A percentile compares a stretch with the other conserved stretches of the same genome.
Evolutionary conservation across 139 green algal species (phyloP).

Genomic region (Chlorella sp.): DNA sequence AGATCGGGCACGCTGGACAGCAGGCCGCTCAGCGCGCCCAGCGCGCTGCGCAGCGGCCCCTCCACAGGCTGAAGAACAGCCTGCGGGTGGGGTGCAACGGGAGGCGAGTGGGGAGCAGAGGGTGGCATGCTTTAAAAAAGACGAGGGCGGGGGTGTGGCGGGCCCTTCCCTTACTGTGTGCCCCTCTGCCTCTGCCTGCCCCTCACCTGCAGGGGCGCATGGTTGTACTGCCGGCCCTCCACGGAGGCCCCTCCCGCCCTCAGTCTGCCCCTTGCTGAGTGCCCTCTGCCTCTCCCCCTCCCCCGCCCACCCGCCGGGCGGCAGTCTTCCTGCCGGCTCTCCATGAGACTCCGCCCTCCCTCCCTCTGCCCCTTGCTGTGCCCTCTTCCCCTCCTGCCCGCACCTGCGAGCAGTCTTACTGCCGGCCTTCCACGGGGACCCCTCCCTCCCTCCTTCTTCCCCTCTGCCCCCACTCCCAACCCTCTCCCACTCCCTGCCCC

Average conservation of each 20-base stretch:
- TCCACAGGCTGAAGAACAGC: conserved; percentile 49
- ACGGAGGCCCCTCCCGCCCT: neutral
- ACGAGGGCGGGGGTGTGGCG: neutral
- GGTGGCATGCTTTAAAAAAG: too few relatives aligned
- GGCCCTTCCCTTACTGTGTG: too few relatives aligned
- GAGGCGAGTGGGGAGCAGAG: neutral
- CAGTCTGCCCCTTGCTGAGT: neutral
- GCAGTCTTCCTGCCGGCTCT: conserved; percentile 31
- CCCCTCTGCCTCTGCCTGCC: too few relatives aligned
- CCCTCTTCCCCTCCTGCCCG: neutral
- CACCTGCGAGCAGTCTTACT: too few relatives aligned
- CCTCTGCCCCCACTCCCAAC: too few relatives aligned
- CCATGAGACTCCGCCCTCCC: neutral
- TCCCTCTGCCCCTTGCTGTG: neutral
- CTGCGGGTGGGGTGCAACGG: conserved; percentile 29
- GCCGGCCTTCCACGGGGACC: too few relatives aligned
- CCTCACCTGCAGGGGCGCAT: too few relatives aligned
- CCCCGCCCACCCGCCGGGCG: conserved; percentile 50
- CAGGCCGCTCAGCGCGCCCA: conserved; percentile 53
- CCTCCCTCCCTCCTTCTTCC: too few relatives aligned
- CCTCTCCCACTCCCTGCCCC: too few relatives aligned
- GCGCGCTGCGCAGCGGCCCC: conserved; percentile 28
- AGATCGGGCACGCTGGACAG: conserved; percentile 66
- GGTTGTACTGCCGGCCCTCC: neutral
- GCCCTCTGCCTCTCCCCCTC: neutral